These are phyloP conservation scores for Tremella yokohamensis DNA, from an alignment of 768 basidiomycete genomes.

Conservation along the genomic window DNA sequence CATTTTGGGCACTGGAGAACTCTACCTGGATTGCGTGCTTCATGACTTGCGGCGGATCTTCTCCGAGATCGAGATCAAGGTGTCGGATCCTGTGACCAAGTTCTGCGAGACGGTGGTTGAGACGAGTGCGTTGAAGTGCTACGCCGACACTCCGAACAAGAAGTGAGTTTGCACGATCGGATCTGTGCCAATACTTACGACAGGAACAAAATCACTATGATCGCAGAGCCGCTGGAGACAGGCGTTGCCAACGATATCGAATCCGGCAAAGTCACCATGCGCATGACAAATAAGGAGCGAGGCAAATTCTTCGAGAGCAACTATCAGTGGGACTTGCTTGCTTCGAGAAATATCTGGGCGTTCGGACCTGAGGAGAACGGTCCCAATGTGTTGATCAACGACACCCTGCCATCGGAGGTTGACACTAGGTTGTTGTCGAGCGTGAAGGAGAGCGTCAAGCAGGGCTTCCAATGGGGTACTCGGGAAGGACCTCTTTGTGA, in stretches of 20 bases:
- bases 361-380: slow-evolving; percentile 97
- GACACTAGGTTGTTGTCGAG: slow-evolving; percentile 87
- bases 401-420: slow-evolving; percentile 90
- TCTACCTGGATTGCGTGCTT: slow-evolving; percentile 95
- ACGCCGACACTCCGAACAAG: slow-evolving; percentile 99
- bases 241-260: slow-evolving; percentile 97
- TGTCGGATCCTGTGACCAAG: slow-evolving; percentile 96
- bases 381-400: slow-evolving; percentile 87
- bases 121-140: slow-evolving; percentile 95
- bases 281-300: slow-evolving; percentile 89
- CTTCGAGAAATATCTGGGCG: slow-evolving; percentile 97
- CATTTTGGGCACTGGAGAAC: slow-evolving; percentile 90
- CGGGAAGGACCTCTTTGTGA: slow-evolving; percentile 97
- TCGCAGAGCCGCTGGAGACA: slow-evolving; percentile 92
- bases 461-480: slow-evolving; percentile 99
- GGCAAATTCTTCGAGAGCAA: slow-evolving; percentile 95
- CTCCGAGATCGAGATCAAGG: slow-evolving; percentile 99
- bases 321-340: slow-evolving; percentile 96
- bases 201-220: slow-evolving; percentile 98
- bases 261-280: slow-evolving; percentile 84
- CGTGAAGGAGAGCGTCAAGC: slow-evolving; percentile 92
- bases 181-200: not conserved
- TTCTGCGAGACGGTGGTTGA: slow-evolving; percentile 98
- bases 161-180: slow-evolving; percentile 33
- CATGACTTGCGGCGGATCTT: slow-evolving; percentile 89